Evolutionary conservation across 208 protist species (phyloP).

Genomic region (Trypanosoma rangeli): DNA sequence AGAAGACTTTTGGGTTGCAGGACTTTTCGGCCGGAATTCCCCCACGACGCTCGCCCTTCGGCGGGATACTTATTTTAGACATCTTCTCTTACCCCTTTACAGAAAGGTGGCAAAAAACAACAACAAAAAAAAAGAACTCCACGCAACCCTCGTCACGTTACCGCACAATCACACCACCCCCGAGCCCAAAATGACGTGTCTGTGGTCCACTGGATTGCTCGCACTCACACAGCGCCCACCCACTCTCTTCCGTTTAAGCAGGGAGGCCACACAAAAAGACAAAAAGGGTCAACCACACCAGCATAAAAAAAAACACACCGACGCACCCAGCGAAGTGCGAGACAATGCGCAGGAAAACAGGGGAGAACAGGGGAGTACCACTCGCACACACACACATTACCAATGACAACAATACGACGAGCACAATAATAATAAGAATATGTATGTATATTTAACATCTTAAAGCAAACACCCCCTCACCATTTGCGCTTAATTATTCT

Average conservation of each 20-base stretch:
- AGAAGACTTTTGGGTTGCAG: constrained; percentile 88
- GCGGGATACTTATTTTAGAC: constrained; percentile 58
- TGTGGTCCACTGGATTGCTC: not conserved
- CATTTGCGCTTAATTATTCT: constrained; percentile 43
- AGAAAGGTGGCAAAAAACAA: constrained; percentile 1
- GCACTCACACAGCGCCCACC: not conserved
- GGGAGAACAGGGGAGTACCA: not conserved
- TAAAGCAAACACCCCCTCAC: not conserved
- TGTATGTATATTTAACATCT: constrained; percentile 10
- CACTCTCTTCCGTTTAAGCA: not conserved
- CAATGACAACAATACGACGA: not conserved
- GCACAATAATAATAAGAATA: constrained; percentile 2
- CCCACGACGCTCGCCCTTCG: constrained; percentile 37
- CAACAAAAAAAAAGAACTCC: constrained; percentile 4
- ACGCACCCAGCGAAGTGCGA: not conserved
- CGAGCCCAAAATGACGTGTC: too few species aligned
- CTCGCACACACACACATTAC: not conserved
- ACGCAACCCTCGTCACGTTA: too few species aligned
- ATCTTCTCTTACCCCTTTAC: constrained; percentile 24
- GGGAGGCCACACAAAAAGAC: not conserved
- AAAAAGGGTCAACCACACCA: not conserved
- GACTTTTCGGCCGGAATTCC: constrained; percentile 24
- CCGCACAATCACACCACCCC: not conserved
- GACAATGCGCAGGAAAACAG: not conserved
- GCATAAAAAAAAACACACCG: not conserved